phyloP scores from a whole-genome alignment of 2,329 filamentous ascomycete species.

The Amylocarpus encephaloides region DNA sequence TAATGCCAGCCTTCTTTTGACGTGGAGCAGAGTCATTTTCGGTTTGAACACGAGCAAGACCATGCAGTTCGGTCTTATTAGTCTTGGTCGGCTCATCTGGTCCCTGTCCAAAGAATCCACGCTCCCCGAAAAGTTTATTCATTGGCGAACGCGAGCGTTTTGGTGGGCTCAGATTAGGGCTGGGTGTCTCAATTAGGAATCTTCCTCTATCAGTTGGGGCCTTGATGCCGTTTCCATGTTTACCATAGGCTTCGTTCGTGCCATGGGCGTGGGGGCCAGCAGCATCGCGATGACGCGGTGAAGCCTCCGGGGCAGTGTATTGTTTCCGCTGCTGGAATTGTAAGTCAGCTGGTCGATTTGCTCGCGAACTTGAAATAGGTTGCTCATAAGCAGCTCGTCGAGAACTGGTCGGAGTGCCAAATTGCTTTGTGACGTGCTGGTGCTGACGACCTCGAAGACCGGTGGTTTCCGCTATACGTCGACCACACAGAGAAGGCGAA shows the following conservation, averaged over 20 bases:
- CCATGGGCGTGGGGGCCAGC: constrained; percentile 16
- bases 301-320: too few species aligned
- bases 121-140: constrained; percentile 32
- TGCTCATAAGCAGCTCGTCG: background rate
- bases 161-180: constrained; percentile 5
- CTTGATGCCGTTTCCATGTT: constrained; percentile 11
- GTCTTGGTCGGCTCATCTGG: constrained; percentile 17
- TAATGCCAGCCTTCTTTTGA: constrained; percentile 23
- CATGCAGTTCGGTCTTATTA: constrained; percentile 12
- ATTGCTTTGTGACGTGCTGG: background rate
- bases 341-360: constrained; percentile 8
- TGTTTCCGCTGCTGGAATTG: too few species aligned
- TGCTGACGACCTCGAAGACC: background rate
- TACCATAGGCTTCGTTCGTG: constrained; percentile 17
- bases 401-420: background rate
- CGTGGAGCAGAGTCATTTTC: constrained; percentile 6
- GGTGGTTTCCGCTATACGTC: background rate
- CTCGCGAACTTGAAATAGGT: background rate
- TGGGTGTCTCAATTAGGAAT: background rate
- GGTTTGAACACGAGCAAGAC: constrained; percentile 7
- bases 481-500: background rate
- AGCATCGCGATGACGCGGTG: too few species aligned
- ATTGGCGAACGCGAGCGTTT: constrained; percentile 30
- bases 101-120: constrained; percentile 28
- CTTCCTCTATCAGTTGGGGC: background rate